These are phyloP conservation scores for Heliamphora pulchella DNA, from an alignment of 179 eudicot species.

Conservation along the genomic window DNA sequence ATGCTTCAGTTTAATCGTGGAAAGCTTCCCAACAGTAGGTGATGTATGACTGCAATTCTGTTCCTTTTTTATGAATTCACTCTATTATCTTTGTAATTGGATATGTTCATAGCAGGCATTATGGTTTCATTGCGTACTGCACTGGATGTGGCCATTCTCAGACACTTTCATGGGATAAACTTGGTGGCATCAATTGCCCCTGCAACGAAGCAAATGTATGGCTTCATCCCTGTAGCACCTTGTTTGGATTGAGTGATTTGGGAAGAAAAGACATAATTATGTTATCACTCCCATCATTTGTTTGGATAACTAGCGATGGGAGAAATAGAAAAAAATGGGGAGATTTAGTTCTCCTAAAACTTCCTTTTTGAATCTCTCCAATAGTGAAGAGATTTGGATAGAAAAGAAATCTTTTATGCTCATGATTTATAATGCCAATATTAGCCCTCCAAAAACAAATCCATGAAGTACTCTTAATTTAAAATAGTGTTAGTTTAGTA, in stretches of 20 bases:
- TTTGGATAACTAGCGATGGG: no score
- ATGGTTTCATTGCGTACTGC: slow-evolving; percentile 80
- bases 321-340: no score
- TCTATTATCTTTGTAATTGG: slow-evolving; percentile 3
- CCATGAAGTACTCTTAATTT: no score
- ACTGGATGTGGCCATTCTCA: slow-evolving; percentile 64
- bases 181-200: slow-evolving; percentile 60
- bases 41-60: slow-evolving; percentile 8
- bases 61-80: neutral
- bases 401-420: no score
- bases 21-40: slow-evolving; percentile 54
- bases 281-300: no score
- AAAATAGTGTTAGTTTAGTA: no score
- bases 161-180: slow-evolving; percentile 58
- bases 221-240: neutral
- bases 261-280: no score
- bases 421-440: no score
- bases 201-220: slow-evolving; percentile 49
- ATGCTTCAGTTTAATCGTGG: slow-evolving; percentile 75
- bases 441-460: no score
- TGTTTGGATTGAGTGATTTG: neutral
- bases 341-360: no score
- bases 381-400: no score
- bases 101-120: slow-evolving; percentile 42
- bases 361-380: no score